Evolutionary conservation across 1,284 basidiomycete genomes (phyloP).

Genomic region (Malassezia sympodialis): DNA sequence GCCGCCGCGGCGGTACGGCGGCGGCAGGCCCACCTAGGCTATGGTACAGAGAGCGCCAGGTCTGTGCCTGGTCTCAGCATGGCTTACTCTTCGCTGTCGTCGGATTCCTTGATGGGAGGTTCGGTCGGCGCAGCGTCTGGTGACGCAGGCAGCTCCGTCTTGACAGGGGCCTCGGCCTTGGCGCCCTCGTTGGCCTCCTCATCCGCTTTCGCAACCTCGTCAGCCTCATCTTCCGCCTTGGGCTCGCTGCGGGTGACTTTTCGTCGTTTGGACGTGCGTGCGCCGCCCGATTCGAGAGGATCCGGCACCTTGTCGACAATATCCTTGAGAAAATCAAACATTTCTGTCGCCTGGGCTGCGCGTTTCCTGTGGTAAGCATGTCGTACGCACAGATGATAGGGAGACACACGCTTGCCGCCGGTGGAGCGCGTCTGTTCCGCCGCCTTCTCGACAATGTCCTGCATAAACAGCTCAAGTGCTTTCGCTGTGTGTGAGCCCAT

Average conservation of each 20-base stretch:
- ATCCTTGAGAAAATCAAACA: constrained; percentile 90
- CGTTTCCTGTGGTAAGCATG: constrained; percentile 62
- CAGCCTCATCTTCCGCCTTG: constrained; percentile 8
- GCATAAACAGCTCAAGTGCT: constrained; percentile 86
- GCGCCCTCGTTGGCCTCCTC: not conserved
- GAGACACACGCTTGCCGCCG: constrained; percentile 80
- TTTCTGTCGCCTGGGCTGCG: constrained; percentile 74
- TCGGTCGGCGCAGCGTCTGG: not conserved
- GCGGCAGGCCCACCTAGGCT: not conserved
- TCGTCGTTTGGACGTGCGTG: constrained; percentile 25
- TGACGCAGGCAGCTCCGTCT: not conserved
- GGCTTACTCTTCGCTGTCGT: not conserved
- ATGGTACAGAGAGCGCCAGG: not conserved
- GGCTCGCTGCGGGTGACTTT: constrained; percentile 19
- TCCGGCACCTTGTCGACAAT: constrained; percentile 82
- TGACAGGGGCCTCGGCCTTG: no score
- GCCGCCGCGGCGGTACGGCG: not conserved
- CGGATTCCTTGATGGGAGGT: not conserved
- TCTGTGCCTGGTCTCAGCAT: not conserved
- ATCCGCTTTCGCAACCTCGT: constrained; percentile 4
- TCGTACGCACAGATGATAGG: constrained; percentile 79
- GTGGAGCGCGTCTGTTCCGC: constrained; percentile 69
- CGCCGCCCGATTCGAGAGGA: constrained; percentile 54
- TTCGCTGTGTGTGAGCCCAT: constrained; percentile 59
- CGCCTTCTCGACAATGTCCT: constrained; percentile 71